A percentile compares a stretch with the other conserved stretches of the same genome.
Conservation (phyloP, 73 alveolate species). For the Paramecium pentaurelia region DNA sequence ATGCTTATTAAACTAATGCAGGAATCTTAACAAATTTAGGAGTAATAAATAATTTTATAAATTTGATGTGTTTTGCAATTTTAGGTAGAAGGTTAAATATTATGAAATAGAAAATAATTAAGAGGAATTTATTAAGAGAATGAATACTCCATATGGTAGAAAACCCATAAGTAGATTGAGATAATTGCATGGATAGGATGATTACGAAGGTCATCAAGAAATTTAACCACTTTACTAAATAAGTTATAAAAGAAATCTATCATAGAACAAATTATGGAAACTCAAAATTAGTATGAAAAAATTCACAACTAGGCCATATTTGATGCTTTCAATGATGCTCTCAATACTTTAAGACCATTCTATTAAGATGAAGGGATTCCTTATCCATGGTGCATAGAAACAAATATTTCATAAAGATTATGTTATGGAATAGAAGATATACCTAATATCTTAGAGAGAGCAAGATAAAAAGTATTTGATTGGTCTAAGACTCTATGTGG, state of each 20-base stretch:
- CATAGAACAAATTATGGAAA: not conserved
- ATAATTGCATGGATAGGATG: slow-evolving; percentile 42
- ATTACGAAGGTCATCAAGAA: not conserved
- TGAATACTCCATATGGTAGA: slow-evolving; percentile 54
- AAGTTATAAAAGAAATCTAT: slow-evolving; percentile 21
- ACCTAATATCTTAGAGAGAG: not conserved
- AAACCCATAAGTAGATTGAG: slow-evolving; percentile 43
- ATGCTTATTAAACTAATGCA: not conserved
- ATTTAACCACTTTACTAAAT: not conserved
- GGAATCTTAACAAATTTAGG: not conserved
- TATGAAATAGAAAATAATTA: not conserved
- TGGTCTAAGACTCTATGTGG: slow-evolving; percentile 51
- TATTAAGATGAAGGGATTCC: slow-evolving; percentile 43
- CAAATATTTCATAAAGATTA: not conserved
- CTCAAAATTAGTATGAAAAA: slow-evolving; percentile 14
- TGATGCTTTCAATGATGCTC: slow-evolving; percentile 48
- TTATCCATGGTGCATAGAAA: slow-evolving; percentile 47
- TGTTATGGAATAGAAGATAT: not conserved
- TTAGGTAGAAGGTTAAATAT: not conserved
- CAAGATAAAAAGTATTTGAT: slow-evolving; percentile 42
- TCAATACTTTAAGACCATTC: slow-evolving; percentile 35
- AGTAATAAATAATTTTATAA: not conserved
- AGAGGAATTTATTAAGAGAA: not conserved
- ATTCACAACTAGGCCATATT: slow-evolving; percentile 55
- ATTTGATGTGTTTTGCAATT: not conserved